phyloP scores from a whole-genome alignment of 2,329 filamentous ascomycete species.

The Hypoxylon sp. region DNA sequence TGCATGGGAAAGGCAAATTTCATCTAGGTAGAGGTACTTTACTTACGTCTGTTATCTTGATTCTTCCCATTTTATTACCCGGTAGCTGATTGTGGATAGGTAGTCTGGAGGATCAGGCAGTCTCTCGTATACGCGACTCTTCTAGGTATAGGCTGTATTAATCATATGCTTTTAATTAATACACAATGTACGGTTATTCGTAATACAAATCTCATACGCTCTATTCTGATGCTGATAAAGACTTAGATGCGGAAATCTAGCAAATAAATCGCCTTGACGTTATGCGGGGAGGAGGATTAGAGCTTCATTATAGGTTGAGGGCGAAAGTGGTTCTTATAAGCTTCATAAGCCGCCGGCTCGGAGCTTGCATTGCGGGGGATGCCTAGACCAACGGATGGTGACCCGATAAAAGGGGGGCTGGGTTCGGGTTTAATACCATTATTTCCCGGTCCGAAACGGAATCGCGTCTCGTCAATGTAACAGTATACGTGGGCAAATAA shows the following conservation, averaged over 20 bases:
- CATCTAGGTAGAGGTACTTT: background rate
- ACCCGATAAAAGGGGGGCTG: background rate
- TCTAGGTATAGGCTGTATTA: too few species aligned
- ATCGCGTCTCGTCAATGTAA: constrained; percentile 14
- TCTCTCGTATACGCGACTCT: too few species aligned
- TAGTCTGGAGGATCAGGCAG: too few species aligned
- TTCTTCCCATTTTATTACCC: too few species aligned
- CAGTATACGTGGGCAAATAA: constrained; percentile 17
- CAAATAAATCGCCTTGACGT: background rate
- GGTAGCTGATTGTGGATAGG: too few species aligned
- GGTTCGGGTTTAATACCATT: constrained; percentile 3
- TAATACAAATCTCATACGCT: too few species aligned
- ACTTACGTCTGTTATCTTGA: constrained; percentile 37
- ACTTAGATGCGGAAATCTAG: too few species aligned
- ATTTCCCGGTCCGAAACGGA: constrained; percentile 28
- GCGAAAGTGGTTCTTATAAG: constrained; percentile 2
- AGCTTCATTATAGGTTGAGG: constrained; percentile 4
- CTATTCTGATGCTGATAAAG: too few species aligned
- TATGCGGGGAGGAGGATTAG: constrained; percentile 4
- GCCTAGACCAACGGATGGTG: constrained; percentile 10
- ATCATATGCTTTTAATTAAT: too few species aligned
- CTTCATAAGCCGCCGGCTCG: constrained; percentile 1
- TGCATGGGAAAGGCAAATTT: constrained; percentile 1
- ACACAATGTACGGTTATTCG: too few species aligned
- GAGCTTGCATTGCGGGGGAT: constrained; percentile 3